Conservation (phyloP, 495 filamentous ascomycete genomes). For the Staphylotrichum longicolle region DNA sequence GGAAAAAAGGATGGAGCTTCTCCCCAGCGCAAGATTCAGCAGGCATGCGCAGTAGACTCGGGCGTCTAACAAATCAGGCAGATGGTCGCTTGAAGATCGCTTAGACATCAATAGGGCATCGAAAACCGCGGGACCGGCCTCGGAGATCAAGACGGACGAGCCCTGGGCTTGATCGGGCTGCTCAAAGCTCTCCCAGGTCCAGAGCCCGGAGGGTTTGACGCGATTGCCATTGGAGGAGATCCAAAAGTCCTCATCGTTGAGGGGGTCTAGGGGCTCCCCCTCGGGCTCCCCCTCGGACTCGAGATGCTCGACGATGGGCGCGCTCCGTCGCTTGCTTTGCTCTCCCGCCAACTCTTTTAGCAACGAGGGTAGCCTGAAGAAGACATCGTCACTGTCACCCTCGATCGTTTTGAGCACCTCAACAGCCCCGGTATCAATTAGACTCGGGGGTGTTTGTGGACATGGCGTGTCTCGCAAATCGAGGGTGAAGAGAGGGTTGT, state of each 20-base stretch:
- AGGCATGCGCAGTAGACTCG: conserved; percentile 60
- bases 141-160: conserved; percentile 63
- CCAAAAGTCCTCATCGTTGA: conserved; percentile 56
- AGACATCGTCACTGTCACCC: conserved; percentile 29
- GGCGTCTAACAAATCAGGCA: conserved; percentile 39
- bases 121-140: conserved; percentile 69
- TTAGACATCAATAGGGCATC: conserved; percentile 59
- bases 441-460: background rate
- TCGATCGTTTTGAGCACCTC: background rate
- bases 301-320: background rate
- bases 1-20: conserved; percentile 74
- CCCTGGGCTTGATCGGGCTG: conserved; percentile 33
- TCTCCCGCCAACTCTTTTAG: conserved; percentile 36
- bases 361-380: conserved; percentile 44
- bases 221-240: conserved; percentile 33
- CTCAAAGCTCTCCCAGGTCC: conserved; percentile 73
- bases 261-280: background rate
- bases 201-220: conserved; percentile 45
- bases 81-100: conserved; percentile 12
- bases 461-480: conserved; percentile 13
- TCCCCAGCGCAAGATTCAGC: conserved; percentile 71
- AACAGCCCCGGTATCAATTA: background rate
- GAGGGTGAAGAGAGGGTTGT: conserved; percentile 33
- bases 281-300: conserved; percentile 17
- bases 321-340: conserved; percentile 7